Base-by-base conservation (phyloP, 2,329 filamentous ascomycete species). In the Diaporthe amygdali region DNA sequence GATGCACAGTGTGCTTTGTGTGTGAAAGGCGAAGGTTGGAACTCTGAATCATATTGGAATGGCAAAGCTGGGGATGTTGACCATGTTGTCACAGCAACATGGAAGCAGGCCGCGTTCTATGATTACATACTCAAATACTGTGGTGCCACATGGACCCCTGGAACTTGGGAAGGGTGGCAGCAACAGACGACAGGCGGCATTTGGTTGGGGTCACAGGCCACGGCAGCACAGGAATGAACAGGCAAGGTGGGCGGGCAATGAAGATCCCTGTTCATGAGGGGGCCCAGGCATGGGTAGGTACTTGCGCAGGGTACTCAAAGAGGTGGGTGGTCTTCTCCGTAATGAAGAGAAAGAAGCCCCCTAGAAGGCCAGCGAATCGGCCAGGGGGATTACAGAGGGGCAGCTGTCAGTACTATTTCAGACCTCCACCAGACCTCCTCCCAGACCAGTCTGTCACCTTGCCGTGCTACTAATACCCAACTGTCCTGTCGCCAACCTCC, bases 281-380 rank as follows among this genome's bases (percentile, higher is more conserved):
- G 54, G 37, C 44, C 44, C 41, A 49, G 30, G 59, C 59, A 64
- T 64, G 41, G 59, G 59, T 64, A 64, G 59, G 59, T 64, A 64
- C 59, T 63, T 64, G 59, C 9, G 59, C 59, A 64, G 59, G 59
- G 44, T 64, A 44, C 30, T 64, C 59, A 47, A 47, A 49, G 30
- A 46, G 47, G 30, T 64, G 30, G 30, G 44, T 64, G 59, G 59
- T 64, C 59, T n/a, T n/a, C n/a, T n/a, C n/a, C n/a, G n/a, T 64
- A 64, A 64, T 64, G 59, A 64, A 49, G 67, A 66, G 64, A 70
- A 64, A 49, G 37, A 66, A 56, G 25, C 32, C 49, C 52, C 52
- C 59, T 66, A 22, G 61, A 72, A 72, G 64, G 71, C 71, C 71
- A 72, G 69, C 71, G 69, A 72, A 71, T 71, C 61, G 61, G 68